phyloP scores from a whole-genome alignment of 768 basidiomycete species.

The Pleurotus giganteus region DNA sequence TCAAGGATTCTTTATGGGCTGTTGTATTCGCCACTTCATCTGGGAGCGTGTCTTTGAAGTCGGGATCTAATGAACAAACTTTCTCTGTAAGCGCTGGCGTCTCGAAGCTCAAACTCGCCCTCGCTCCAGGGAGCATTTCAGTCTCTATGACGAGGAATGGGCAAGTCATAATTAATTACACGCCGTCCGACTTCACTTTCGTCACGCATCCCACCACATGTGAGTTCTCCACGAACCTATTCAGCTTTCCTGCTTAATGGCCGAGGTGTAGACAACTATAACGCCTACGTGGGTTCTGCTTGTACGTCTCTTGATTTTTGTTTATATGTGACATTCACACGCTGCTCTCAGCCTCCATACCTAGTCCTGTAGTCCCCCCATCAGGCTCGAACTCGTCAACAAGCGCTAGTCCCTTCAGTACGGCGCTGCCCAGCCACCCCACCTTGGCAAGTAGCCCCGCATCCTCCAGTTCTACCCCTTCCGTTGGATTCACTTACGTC shows the following conservation, averaged over 20 bases:
- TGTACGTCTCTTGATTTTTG: constrained; percentile 22
- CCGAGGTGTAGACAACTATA: constrained; percentile 56
- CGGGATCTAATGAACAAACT: constrained; percentile 36
- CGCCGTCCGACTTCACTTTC: constrained; percentile 43
- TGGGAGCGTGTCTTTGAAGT: constrained; percentile 50
- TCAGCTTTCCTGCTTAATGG: constrained; percentile 6
- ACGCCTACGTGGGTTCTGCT: constrained; percentile 55
- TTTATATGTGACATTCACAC: not conserved
- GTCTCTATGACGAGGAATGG: constrained; percentile 54
- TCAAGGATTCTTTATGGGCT: constrained; percentile 63
- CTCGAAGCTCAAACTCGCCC: constrained; percentile 57
- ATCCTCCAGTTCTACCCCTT: not conserved
- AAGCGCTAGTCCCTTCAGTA: not conserved
- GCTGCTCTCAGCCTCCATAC: not conserved
- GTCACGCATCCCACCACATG: constrained; percentile 32
- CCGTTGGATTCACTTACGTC: not conserved
- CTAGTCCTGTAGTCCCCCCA: not conserved
- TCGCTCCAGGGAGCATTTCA: constrained; percentile 54
- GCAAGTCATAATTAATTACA: constrained; percentile 46
- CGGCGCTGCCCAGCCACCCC: too few relatives aligned
- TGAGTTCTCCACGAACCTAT: constrained; percentile 20
- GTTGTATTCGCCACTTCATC: constrained; percentile 56
- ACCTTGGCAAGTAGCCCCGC: not conserved
- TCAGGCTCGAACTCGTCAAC: not conserved
- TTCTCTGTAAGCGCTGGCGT: constrained; percentile 47